phyloP scores from a whole-genome alignment of 1,139 yeast genomes.

The Yamadazyma sp. region DNA sequence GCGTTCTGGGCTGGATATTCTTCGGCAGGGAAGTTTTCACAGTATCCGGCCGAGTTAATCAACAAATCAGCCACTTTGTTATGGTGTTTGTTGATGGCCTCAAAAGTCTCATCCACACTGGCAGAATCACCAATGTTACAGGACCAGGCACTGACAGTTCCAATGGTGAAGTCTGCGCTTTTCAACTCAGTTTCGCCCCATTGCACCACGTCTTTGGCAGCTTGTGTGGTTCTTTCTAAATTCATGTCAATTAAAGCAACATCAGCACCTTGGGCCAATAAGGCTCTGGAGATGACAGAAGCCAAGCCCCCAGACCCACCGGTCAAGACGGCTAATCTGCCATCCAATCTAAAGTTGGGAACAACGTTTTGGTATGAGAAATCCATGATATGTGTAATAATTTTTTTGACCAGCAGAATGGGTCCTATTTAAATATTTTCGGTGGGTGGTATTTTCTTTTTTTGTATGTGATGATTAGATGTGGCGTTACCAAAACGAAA shows the following conservation, averaged over 20 bases:
- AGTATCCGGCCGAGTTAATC: conserved; percentile 82
- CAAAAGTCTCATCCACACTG: conserved; percentile 55
- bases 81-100: conserved; percentile 55
- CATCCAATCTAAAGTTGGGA: conserved; percentile 63
- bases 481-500: background rate
- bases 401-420: background rate
- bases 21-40: conserved; percentile 75
- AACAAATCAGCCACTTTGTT: conserved; percentile 62
- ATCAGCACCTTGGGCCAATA: conserved; percentile 70
- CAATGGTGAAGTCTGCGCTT: conserved; percentile 40
- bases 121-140: conserved; percentile 73
- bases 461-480: background rate
- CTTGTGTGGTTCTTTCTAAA: conserved; percentile 56
- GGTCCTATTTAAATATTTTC: background rate
- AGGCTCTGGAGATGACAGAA: conserved; percentile 63
- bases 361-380: conserved; percentile 46
- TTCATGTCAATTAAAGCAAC: conserved; percentile 76
- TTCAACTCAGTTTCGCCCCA: conserved; percentile 55
- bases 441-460: background rate
- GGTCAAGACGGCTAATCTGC: conserved; percentile 70
- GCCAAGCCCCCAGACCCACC: conserved; percentile 87
- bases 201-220: conserved; percentile 55
- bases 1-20: conserved; percentile 74
- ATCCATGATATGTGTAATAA: conserved; percentile 19
- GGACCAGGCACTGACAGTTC: conserved; percentile 65